Evolutionary conservation across 768 basidiomycete species (phyloP), one percentile per base, ranked within the genome.

Genomic region (Termitomyces sp.): DNA sequence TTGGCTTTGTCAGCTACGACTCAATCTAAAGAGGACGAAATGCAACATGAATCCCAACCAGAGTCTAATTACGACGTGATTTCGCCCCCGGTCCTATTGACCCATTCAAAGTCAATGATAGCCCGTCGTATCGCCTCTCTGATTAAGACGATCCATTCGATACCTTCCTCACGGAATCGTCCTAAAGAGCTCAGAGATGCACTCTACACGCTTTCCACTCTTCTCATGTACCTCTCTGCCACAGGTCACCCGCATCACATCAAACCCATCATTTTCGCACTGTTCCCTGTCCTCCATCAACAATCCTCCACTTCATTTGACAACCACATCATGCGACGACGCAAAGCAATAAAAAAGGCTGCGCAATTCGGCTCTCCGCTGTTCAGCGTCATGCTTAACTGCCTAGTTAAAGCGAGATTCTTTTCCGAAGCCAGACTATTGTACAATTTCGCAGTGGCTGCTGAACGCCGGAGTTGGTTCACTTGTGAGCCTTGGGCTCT

Each of bases 381-480:
- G 57, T 82, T 88, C 60, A 72, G 81, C 1, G 67, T 74, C 2
- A 66, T 90, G 10, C 66, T 93, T 32, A 80, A 83, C 55, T 84
- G 83, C 0, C 68, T 91, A 41, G 65, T 70, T 54, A 87, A 87
- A 60, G 70, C 77, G 0, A 81, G 84, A 0, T 78, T 78, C 0
- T 66, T 83, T 3, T 81, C 84, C 0, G 83, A 86, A 62, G 77
- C 80, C 17, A 75, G 55, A 15, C 21, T 46, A 26, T 9, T 92
- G 2, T 91, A 87, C 82, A 59, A 73, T 14, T 71, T 85, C 21
- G 87, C 82, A 9, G 76, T 77, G 60, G 70, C 76, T 55, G 86
- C 85, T 0, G 84, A 89, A 63, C 68, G 65, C 34, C 68, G 68
- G 26, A 89, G 87, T 58, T 82, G 80, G 76, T 51, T 60, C 17